Evolutionary conservation across 225 moss, liverwort and hornwort species (phyloP), one percentile per base, ranked within the genome.

Genomic region (Bryoerythrophyllum caledonicum): DNA sequence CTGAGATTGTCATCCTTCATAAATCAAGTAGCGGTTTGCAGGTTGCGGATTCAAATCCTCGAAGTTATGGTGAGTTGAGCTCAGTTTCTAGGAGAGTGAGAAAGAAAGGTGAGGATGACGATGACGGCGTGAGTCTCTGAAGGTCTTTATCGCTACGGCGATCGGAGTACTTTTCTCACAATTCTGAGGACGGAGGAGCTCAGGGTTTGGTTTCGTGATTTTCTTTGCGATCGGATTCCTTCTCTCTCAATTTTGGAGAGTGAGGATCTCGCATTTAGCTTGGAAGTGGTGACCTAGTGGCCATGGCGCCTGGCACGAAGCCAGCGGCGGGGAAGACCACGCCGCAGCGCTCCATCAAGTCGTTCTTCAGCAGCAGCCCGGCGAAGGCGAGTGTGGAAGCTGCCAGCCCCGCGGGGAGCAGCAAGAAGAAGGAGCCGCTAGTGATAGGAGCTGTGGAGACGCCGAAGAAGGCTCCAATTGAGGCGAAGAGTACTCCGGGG

Each of bases 241-340:
- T 60, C 21, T 11, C n/a, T 54, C 12, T 1, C n/a, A 28, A 55
- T 65, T 78, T 51, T 21, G 51, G 28, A 35, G 57, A 20, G 27
- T 61, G n/a, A 20, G 11, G 60, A 41, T 72, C 14, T 24, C 14
- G 55, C 27, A 52, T 60, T 76, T 8, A 68, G 63, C 56, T 48
- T 19, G 40, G 28, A 63, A 63, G 46, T 56, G 9, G 14, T 2
- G 15, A 54, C 10, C 11, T 24, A 61, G 53, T 23, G 60, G 77
- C 78, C 19, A 88, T 88, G 87, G 84, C 87, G 87, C 85, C 87
- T 11, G 74, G 67, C 24, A 77, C 76, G 0, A 88, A 83, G 70
- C 66, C 80, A 24, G 54, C 78, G 24, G 58, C 69, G 43, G 85
- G 75, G 6, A 85, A 83, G 75, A 63, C 25, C 37, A 81, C 67